Base-by-base conservation (phyloP, 371 early-diverging fungal genomes). In the Polyrhizophydium stewartii region DNA sequence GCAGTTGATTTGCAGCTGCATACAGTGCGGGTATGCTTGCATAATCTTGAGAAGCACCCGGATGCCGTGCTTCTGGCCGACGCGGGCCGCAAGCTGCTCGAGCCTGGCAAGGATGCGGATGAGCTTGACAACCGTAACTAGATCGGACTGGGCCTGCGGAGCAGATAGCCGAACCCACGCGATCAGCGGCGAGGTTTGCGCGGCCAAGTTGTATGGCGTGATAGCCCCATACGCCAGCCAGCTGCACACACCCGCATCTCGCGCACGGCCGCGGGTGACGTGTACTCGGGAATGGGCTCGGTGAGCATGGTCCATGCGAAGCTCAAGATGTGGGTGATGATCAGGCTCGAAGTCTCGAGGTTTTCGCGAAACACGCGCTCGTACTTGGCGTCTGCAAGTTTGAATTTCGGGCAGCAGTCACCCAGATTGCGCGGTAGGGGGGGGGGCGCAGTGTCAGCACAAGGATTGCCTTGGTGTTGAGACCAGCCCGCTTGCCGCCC, bases 1-100 rank as follows among this genome's bases (percentile, higher is more conserved):
- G 45, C 63, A 59, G 56, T 70, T 61, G 55, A 70, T 64, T 56
- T 66, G 70, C 12, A 70, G 43, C 27, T 59, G 59, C 24, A 57
- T 52, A 27, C 33, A 51, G 2, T 22, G 30, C 13, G 70, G 70
- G 52, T 32, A 47, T 9, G 35, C 16, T 19, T 58, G 17, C 63
- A 70, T 63, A n/a, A 58, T 56, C 22, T 50, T 31, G 33, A 66
- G 61, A n/a, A 65, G 60, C 22, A 60, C 33, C 30, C 53, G 47
- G 52, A 70, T 56, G 27, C 66, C 66, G 24, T 47, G n/a, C 30
- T 55, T 40, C 13, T 59, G 24, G 16, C 63, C 61, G 40, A 66
- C 56, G 9, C 45, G 17, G 7, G 43, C 28, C 5, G 64, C 64
- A 2, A 61, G 45, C 13, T 50, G 33, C 28, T 70, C 66, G 13